Evolutionary conservation across 192 early-diverging fungal species (phyloP).

Genomic region (Entophlyctis helioformis): DNA sequence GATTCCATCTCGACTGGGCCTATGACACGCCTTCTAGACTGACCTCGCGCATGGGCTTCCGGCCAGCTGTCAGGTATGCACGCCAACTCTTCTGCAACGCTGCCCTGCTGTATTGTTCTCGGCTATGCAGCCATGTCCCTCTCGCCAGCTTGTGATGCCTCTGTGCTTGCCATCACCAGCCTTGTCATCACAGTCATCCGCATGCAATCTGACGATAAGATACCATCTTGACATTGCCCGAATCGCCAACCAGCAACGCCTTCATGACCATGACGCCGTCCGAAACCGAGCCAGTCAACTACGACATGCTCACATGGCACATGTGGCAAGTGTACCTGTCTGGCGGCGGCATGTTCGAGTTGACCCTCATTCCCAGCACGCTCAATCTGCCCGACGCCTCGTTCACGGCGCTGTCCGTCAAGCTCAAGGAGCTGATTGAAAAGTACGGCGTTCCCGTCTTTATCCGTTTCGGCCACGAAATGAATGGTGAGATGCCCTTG

Average conservation of each 20-base stretch:
- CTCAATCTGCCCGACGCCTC: neutral
- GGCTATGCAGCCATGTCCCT: no score
- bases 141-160: no score
- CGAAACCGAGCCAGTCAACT: no score
- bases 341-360: conserved; percentile 16
- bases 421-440: conserved; percentile 5
- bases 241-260: no score
- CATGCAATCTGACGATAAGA: no score
- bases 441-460: conserved; percentile 19
- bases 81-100: no score
- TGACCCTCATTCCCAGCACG: conserved; percentile 14
- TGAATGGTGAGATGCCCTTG: no score
- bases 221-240: no score
- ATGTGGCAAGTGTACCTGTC: conserved; percentile 4
- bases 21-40: neutral
- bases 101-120: no score
- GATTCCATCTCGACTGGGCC: conserved; percentile 1
- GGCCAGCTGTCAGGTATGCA: no score
- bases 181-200: no score
- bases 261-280: conserved; percentile 8
- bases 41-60: neutral
- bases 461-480: conserved; percentile 26
- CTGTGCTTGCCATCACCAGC: no score
- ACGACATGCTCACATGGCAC: conserved; percentile 12
- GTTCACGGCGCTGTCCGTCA: conserved; percentile 3